Base-by-base conservation (phyloP, 257 asterid genomes). In the Linderniella brevidens region DNA sequence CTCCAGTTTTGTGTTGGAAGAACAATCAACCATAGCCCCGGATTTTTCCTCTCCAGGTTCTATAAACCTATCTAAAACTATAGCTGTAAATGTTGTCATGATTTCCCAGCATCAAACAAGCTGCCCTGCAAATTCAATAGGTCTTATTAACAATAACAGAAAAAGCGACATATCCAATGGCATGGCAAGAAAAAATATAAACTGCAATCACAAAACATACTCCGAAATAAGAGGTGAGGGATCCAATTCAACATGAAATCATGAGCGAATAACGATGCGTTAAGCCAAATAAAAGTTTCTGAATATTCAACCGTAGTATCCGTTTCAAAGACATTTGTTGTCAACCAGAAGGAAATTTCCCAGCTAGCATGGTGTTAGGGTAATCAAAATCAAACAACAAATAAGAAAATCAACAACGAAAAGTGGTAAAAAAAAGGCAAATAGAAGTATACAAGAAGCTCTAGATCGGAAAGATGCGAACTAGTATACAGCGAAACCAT, bases 11-110 rank as follows among this genome's bases (percentile, higher is more conserved):
- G 68, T 32, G 68, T 68, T 77, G 49, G 67, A 49, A 56, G 58
- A 64, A 43, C 43, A 64, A 49, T 52, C 51, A 8, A 54, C 58
- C 12, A 66, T 58, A 78, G 62, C 73, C 56, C 32, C 32, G 6
- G 92, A 58, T 40, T 72, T 74, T 1, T 63, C 51, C 32, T 64
- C 49, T 46, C 82, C 83, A 45, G 93, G 66, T 64, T 81, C 98
- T 53, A 85, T 70, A 35, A 90, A 64, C 48, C 92, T 78, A 66
- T 85, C 98, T 38, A 90, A 60, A 50, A 94, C 77, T 62, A 79
- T 48, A 45, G 98, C 92, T 52, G 98, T 68, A 67, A 70, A 72
- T 1, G 92, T 69, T 57, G 93, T 85, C 98, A 90, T 85, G 77
- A 55, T 71, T 76, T 46, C 56, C 56, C 56, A 55, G 73, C 73